Base-by-base conservation (phyloP, 495 filamentous ascomycete species). In the Penicillium bialowiezense region DNA sequence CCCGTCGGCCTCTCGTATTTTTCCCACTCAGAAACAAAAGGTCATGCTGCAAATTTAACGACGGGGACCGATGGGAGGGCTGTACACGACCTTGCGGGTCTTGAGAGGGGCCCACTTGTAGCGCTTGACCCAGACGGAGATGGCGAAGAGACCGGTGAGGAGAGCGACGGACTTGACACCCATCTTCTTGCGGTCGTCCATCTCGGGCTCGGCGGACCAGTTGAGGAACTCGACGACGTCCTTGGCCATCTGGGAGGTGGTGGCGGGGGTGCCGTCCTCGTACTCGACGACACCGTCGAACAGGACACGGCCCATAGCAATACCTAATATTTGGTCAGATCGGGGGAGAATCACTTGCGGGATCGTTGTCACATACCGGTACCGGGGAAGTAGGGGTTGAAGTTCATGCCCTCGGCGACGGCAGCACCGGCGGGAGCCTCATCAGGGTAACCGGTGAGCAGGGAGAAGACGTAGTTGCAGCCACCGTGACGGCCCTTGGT, bases 311-410 rank as follows among this genome's bases (percentile, higher is more conserved):
- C 86, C 91, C 95, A 99, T 99, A 59, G 88, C 95, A 70, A 99
- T 99, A 60, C 91, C 81, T 84, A 50, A 14, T 24, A 37, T n/a
- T 3, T 21, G 20, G 58, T 61, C 49, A 62, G 52, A 41, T 28
- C 41, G 14, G 5, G 10, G 29, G 19, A 41, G 1, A 20, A 31
- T n/a, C n/a, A n/a, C n/a, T n/a, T n/a, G n/a, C n/a, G n/a, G 31
- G 15, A 7, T 18, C n/a, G 31, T 42, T 32, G 49, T 50, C 40
- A 63, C 72, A 38, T 73, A 80, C 81, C 93, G 54, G 93, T 97
- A 59, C 95, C 95, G 42, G 93, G 93, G 84, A 99, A 99, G 79
- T 97, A 99, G 21, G 93, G 93, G 83, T 99, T 99, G 83, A 99
- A 99, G 82, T 97, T 95, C 67, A 99, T 83, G 54, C 93, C 93